A percentile compares a stretch with the other conserved stretches of the same genome.
Evolutionary conservation across 1,284 basidiomycete species (phyloP).

Genomic region (Athelia sp.): DNA sequence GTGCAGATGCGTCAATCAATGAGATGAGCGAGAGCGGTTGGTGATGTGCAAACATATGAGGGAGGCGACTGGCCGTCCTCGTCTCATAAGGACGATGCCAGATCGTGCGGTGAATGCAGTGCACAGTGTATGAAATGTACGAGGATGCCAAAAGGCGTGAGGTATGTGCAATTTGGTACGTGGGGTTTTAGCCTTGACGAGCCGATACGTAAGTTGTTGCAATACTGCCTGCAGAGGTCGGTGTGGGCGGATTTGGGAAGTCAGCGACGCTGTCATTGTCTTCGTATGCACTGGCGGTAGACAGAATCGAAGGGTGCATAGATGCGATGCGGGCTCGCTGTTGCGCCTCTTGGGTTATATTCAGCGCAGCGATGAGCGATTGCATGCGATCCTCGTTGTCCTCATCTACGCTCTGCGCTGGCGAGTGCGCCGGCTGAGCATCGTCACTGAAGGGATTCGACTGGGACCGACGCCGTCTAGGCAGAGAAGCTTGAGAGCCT

Average conservation of each 20-base stretch:
- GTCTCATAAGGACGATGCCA: not conserved
- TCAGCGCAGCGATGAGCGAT: slow-evolving; percentile 60
- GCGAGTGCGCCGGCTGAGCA: slow-evolving; percentile 8
- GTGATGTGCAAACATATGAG: not conserved
- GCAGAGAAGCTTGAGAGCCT: slow-evolving; percentile 20
- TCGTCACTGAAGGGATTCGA: slow-evolving; percentile 33
- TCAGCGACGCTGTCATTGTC: not conserved
- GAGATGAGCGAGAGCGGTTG: not conserved
- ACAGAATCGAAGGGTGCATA: not conserved
- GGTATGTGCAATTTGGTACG: not conserved
- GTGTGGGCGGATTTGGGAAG: not conserved
- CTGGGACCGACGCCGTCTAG: slow-evolving; percentile 21
- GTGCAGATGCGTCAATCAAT: not conserved
- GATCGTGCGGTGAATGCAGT: not conserved
- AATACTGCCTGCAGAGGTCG: too few species aligned
- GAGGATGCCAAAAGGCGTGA: not conserved
- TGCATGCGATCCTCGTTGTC: slow-evolving; percentile 44
- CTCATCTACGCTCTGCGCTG: not conserved
- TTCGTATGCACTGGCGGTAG: not conserved
- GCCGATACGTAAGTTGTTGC: too few species aligned
- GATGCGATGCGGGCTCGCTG: not conserved
- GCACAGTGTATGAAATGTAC: not conserved
- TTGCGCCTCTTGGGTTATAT: slow-evolving; percentile 30
- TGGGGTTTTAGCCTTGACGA: too few species aligned
- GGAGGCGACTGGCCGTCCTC: not conserved